Evolutionary conservation across 176 grass and related monocot genomes (phyloP), one percentile per base, ranked within the genome.

Genomic region (Aegilops sharonensis): DNA sequence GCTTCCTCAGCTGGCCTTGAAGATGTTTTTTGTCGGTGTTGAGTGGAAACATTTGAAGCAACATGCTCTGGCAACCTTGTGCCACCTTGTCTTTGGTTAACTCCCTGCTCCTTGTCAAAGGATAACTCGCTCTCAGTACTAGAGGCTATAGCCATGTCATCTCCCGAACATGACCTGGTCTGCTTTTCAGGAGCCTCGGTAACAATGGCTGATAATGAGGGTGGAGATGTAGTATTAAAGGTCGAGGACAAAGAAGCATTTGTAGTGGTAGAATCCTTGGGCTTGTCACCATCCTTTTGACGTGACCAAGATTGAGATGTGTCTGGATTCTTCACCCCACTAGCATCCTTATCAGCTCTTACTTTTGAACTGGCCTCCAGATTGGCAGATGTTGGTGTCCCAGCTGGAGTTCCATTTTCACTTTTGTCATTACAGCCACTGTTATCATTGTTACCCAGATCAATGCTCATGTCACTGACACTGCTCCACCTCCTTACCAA

Each of bases 401-500:
- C 90, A 64, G 50, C 50, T 59, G 84, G 68, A 76, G 83, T 94
- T 87, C 83, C 94, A 81, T 85, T 91, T 69, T 89, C 94, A 78
- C 86, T 96, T 75, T 57, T 91, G 39, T 99, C 94, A 78, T 80
- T 94, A 78, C 57, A 87, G 66, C 78, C 86, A 68, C 85, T 65
- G 18, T 79, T 91, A 74, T 81, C 82, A 57, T 89, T 99, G 81
- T 80, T 89, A 79, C 88, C 88, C 32, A 94, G 89, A 89, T 97
- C 97, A 81, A 99, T 99, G 74, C 94, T 99, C 97, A 97, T 97
- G 83, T 99, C 94, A 70, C 97, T 99, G 31, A 90, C 89, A 91
- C 80, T 93, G 84, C 97, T 99, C 94, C 92, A 97, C 82, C 97
- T 94, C 75, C 97, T 94, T 78, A 87, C 90, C 66, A 95, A 85